A percentile compares a stretch with the other conserved stretches of the same genome.
phyloP scores from a whole-genome alignment of 345 rosid species.

The Trapa incisa region DNA sequence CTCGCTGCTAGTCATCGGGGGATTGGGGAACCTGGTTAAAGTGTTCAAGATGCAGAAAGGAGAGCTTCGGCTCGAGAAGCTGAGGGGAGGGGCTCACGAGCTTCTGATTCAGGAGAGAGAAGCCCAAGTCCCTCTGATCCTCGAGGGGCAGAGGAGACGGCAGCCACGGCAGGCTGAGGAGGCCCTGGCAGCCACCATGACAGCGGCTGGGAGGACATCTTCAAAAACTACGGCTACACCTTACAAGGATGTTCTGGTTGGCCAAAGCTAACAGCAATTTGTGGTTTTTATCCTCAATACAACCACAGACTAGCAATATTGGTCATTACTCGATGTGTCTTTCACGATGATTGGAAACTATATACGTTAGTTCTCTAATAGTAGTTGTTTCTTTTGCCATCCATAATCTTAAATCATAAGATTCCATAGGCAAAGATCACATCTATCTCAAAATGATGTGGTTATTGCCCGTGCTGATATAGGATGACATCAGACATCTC shows the following conservation, averaged over 20 bases:
- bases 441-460: no score
- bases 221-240: constrained; percentile 21
- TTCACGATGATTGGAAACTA: not conserved
- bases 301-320: no score
- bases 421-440: no score
- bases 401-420: no score
- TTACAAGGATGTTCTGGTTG: constrained; percentile 43
- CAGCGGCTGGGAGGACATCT: not conserved
- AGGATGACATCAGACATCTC: no score
- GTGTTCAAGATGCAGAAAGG: constrained; percentile 63
- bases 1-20: constrained; percentile 37
- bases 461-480: no score
- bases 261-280: constrained; percentile 3
- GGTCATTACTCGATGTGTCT: not conserved
- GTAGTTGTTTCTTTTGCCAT: not conserved
- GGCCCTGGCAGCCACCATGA: constrained; percentile 3
- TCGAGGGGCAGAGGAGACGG: constrained; percentile 30
- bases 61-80: constrained; percentile 54
- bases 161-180: constrained; percentile 23
- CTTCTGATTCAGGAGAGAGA: constrained; percentile 36
- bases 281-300: not conserved
- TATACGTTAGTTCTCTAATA: not conserved
- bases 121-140: constrained; percentile 44
- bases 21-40: constrained; percentile 48
- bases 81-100: constrained; percentile 67